Evolutionary conservation across 2,329 filamentous ascomycete genomes (phyloP), one percentile per base, ranked within the genome.

Genomic region (Aspergillus flavus): DNA sequence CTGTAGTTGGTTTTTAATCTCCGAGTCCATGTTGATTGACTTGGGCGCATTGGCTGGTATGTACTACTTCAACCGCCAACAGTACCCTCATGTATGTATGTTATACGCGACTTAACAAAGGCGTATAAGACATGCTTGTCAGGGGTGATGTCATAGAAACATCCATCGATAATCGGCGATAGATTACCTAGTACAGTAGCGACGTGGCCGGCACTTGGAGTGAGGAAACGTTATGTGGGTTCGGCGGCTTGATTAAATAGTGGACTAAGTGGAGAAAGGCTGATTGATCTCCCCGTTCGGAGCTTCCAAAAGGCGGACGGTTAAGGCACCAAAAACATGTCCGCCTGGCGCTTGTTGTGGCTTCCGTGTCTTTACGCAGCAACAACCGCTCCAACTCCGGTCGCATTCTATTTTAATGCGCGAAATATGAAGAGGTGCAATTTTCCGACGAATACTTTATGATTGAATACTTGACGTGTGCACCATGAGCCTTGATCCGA

Each of bases 401-500:
- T 55, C 52, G 52, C 34, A 39, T 26, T 23, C 57, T 64, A 57
- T 41, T 61, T 58, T 58, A 28, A 75, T 76, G 73, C 63, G 61
- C 69, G 68, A 73, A 74, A 70, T 75, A 79, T 76, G 75, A 79
- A 71, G 76, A 71, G 63, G 72, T 61, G 64, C 65, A 67, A 61
- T 66, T 58, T 68, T 61, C 61, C 59, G 54, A 41, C 61, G 64
- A 64, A 61, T 64, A 61, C 67, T 66, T 60, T 62, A 69, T 57
- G 45, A 63, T 70, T 66, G 59, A 67, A 64, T 61, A 61, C 71
- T 65, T 69, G 65, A 72, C 61, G 71, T 71, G 72, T 67, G 73
- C 74, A 79, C 66, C 72, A 80, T 80, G 77, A 80, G 75, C 73
- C 76, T 77, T 75, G 78, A 80, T 76, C 73, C 77, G 58, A 75